Base-by-base conservation (phyloP, 495 filamentous ascomycete species). In the Aspergillus egyptiacus region DNA sequence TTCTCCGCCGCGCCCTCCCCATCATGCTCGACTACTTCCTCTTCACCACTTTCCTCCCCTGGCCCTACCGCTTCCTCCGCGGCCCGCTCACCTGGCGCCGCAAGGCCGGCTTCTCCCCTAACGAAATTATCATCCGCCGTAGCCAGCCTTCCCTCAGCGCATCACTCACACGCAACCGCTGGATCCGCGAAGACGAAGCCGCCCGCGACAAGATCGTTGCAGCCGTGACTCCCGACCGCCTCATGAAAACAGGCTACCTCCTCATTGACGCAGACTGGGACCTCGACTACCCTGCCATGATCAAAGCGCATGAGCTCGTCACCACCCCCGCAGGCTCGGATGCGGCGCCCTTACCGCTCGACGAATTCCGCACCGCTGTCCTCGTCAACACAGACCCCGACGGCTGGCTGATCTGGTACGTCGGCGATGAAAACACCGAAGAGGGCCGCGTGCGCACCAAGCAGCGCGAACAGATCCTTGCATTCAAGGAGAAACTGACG, bases 231-330 rank as follows among this genome's bases (percentile, higher is more conserved):
- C 75, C 78, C 9, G 65, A 76, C 58, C 74, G 80, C 31, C 61
- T 90, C 53, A 61, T 67, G 54, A 90, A 86, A 70, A 91, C 88
- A 18, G 87, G 87, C 2, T 89, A 89, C 55, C 62, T 87, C 49
- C 81, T 90, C 44, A 81, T 90, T 64, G 84, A 86, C 54, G 77
- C 73, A 46, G 79, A 84, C 47, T 95, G 86, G 84, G 85, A 91
- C 62, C 67, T 94, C 48, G 86, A 91, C 59, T 94, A 87, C 71
- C 63, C 61, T 15, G 77, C 73, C 19, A 94, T 95, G 86, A 69
- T 87, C 27, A 62, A 67, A 25, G 85, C 85, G 1, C 80, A 83
- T 19, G 68, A 65, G 23, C 58, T 90, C 57, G 76, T 89, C 14
- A 80, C 66, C 33, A 44, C 43, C 5, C 65, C 55, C 9, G 23